A percentile compares a stretch with the other conserved stretches of the same genome.
Conservation (phyloP, 2,329 filamentous ascomycete species). For the Keithomyces neogunnii region DNA sequence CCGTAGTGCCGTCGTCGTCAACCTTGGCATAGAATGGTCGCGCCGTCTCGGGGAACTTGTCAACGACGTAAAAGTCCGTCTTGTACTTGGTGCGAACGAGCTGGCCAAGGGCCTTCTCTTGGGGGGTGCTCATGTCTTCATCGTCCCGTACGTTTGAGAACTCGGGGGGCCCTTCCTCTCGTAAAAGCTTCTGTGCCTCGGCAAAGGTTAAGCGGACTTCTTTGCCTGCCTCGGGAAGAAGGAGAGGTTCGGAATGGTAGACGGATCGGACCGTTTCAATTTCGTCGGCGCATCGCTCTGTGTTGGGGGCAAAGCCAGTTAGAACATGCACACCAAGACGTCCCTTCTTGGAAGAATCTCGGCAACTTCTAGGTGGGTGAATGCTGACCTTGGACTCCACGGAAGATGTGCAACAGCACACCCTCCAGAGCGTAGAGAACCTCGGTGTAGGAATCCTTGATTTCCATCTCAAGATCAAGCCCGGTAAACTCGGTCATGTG, state of each 20-base stretch:
- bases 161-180: slow-evolving; percentile 62
- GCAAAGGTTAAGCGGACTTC: slow-evolving; percentile 70
- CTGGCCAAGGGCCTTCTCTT: slow-evolving; percentile 82
- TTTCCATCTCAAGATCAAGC: slow-evolving; percentile 86
- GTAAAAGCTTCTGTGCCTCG: slow-evolving; percentile 69
- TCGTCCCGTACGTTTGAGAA: slow-evolving; percentile 61
- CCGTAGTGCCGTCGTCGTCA: slow-evolving; percentile 44
- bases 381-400: slow-evolving; percentile 30
- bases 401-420: slow-evolving; percentile 72
- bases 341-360: neutral
- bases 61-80: slow-evolving; percentile 93
- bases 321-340: neutral
- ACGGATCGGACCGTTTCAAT: slow-evolving; percentile 64
- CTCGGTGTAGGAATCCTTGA: slow-evolving; percentile 69
- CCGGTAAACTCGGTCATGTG: slow-evolving; percentile 86
- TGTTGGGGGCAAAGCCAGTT: slow-evolving; percentile 1
- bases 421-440: slow-evolving; percentile 64
- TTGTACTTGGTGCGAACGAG: slow-evolving; percentile 82
- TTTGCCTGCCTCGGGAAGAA: slow-evolving; percentile 65
- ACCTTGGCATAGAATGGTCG: slow-evolving; percentile 63
- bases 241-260: slow-evolving; percentile 71
- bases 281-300: slow-evolving; percentile 53
- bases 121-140: slow-evolving; percentile 72
- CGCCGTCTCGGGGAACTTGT: slow-evolving; percentile 75
- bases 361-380: neutral